Evolutionary conservation across 352 stramenopile species (phyloP).

Genomic region (Halophytophthora polymorphica): DNA sequence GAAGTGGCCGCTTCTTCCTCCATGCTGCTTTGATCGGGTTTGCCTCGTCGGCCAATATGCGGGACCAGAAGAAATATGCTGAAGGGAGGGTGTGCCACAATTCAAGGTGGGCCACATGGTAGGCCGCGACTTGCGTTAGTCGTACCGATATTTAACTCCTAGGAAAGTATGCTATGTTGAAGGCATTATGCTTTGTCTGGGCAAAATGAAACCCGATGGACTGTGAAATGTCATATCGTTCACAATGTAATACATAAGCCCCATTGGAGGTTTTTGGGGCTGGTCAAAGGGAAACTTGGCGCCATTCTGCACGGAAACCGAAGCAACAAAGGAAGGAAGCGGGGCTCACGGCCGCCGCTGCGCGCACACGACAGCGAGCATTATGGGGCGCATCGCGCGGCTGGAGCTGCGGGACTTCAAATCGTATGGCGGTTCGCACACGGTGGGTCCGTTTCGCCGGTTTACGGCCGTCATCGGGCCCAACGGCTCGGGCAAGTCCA

Average conservation of each 20-base stretch:
- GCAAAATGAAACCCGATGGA: too few species aligned
- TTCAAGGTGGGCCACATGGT: too few species aligned
- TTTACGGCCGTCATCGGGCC: conserved; percentile 98
- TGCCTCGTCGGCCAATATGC: too few species aligned
- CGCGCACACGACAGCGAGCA: not conserved
- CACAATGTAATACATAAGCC: too few species aligned
- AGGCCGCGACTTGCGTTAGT: too few species aligned
- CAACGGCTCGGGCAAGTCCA: conserved; percentile 95
- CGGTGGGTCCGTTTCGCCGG: conserved; percentile 96
- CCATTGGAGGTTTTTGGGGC: too few species aligned
- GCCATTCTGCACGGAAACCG: not conserved
- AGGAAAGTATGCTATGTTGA: too few species aligned
- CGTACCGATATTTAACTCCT: too few species aligned
- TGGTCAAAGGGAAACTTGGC: conserved; percentile 26
- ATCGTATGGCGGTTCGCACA: conserved; percentile 92
- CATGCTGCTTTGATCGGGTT: not conserved
- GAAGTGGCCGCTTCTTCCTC: not conserved
- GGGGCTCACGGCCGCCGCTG: not conserved
- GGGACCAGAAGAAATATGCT: too few species aligned
- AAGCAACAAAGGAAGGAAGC: not conserved
- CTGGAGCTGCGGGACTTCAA: conserved; percentile 99
- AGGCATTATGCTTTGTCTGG: too few species aligned
- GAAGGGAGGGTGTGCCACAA: too few species aligned
- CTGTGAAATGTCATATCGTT: too few species aligned
- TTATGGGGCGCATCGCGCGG: conserved; percentile 86